Evolutionary conservation across 352 stramenopile species (phyloP).

Genomic region (Globisporangium abappressorium): DNA sequence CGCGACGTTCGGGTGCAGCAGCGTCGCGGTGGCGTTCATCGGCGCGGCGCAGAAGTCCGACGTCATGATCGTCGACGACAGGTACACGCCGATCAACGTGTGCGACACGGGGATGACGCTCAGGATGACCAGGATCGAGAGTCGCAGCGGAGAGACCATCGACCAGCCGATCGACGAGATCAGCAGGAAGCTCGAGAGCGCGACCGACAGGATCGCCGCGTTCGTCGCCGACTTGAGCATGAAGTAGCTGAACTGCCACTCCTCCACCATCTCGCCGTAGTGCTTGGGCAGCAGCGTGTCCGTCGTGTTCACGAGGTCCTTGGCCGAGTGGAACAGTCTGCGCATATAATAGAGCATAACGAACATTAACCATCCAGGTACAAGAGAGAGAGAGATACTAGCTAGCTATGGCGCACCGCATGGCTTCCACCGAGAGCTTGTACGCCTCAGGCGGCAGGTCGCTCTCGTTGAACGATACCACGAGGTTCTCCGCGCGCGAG

Average conservation of each 20-base stretch:
- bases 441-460: conserved; percentile 62
- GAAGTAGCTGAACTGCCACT: conserved; percentile 79
- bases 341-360: background rate
- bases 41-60: conserved; percentile 77
- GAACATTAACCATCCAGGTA: background rate
- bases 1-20: conserved; percentile 47
- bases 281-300: conserved; percentile 50
- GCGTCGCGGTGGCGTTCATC: conserved; percentile 53
- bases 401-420: conserved; percentile 28
- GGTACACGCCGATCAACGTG: conserved; percentile 73
- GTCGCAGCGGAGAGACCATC: conserved; percentile 64
- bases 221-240: conserved; percentile 82
- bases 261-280: conserved; percentile 44
- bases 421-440: conserved; percentile 57
- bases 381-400: background rate
- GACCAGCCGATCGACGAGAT: conserved; percentile 81
- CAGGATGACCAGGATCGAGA: conserved; percentile 76
- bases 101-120: conserved; percentile 78
- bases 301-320: conserved; percentile 53
- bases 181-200: conserved; percentile 72
- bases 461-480: conserved; percentile 71
- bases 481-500: conserved; percentile 46
- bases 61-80: conserved; percentile 79
- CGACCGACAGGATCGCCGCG: conserved; percentile 67
- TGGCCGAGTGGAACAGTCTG: conserved; percentile 54